Base-by-base conservation (phyloP, 2,329 filamentous ascomycete genomes). In the Colletotrichum agaves region DNA sequence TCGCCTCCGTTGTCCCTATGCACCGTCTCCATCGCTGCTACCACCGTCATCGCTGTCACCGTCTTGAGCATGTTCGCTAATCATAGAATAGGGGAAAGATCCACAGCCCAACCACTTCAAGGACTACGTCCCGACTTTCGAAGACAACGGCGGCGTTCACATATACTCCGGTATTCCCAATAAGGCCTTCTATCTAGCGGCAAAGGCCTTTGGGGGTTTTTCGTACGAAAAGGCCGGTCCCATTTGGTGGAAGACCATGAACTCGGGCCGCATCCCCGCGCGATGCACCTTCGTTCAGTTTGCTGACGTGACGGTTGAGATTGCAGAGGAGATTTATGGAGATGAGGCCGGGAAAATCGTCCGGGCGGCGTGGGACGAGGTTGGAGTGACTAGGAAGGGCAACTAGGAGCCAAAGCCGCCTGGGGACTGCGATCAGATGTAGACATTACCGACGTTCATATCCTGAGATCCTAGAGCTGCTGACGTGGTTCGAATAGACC, bases 91-190 rank as follows among this genome's bases (percentile, higher is more conserved):
- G 81, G 84, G 84, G 68, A 85, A 84, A 72, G 85, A 88, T 76
- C 83, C 81, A 6, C 85, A 87, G 71, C 82, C 83, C 0, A 80
- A 75, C 61, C 77, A 84, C 74, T 84, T 86, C 79, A 77, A 76
- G 23, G 72, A 80, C 37, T 85, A 80, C 73, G 74, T 76, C 50
- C 70, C 71, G 1, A 82, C 75, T 3, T 74, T 65, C 4, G 78
- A 83, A 7, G 85, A 87, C 73, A 82, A 84, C 49, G 83, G 84
- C 7, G 86, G 86, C 35, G 85, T 87, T 3, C 85, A 88, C 74
- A 76, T 85, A 55, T 86, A 82, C 75, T 87, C 84, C 5, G 86
- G 86, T 5, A 88, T 88, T 49, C 86, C 85, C 2, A 88, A 88
- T 76, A 80, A 81, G 69, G 86, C 85, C 2, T 88, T 88, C 70